Evolutionary conservation across 495 filamentous ascomycete genomes (phyloP), one percentile per base, ranked within the genome.

Genomic region (Parathielavia appendiculata): DNA sequence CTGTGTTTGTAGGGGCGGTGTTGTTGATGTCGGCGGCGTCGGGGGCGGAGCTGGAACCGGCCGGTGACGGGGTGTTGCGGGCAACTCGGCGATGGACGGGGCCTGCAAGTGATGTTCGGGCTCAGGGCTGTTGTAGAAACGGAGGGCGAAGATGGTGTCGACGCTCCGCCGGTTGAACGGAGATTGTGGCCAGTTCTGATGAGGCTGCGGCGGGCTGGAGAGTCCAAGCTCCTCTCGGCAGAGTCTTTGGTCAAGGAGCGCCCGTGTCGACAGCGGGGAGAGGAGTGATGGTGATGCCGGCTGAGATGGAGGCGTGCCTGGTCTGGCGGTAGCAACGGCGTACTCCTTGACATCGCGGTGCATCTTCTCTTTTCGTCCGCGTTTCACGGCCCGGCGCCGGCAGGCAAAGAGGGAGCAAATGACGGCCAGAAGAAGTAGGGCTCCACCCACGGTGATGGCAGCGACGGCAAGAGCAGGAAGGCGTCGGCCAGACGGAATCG

Each of bases 101-200:
- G n/a, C 39, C 8, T 39, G 26, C 5, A 36, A 46, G n/a, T 45
- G 49, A 4, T n/a, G 16, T 4, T 38, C 19, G 9, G 13, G 49
- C 14, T 62, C 35, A 4, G 26, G 40, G 16, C 41, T 32, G 35
- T 39, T 19, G 39, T 61, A 62, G 44, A 51, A 62, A 43, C 56
- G 51, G 35, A 62, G 39, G 38, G 60, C 55, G 8, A 55, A 50
- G n/a, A 51, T 20, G 11, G 60, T 62, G 56, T 62, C 60, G 43
- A 62, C 40, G 32, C 55, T 58, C 2, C 55, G 55, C 32, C 60
- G 50, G 39, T 62, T 51, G 14, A 4, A 20, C 4, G 46, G 47
- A 23, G 41, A 23, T 0, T 10, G 59, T 30, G 59, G 20, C n/a
- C n/a, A n/a, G 13, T 16, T 36, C 14, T 38, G 57, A 22, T n/a